Evolutionary conservation across 306 rosid genomes (phyloP).

Genomic region (Adenanthera pavonina): DNA sequence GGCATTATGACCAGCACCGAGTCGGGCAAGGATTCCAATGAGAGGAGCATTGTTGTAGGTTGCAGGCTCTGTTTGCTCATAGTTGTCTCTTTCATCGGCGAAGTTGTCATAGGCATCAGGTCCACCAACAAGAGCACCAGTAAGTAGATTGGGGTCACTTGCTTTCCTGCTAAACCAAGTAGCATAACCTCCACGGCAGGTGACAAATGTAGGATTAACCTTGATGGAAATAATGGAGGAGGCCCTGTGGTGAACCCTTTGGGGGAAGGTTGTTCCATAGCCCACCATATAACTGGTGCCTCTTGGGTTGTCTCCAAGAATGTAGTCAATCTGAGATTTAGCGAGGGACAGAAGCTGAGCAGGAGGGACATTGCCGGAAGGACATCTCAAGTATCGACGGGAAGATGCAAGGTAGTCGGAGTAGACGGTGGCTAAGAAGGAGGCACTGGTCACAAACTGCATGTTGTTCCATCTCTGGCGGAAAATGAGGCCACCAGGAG

Average conservation of each 20-base stretch:
- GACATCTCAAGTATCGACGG: slow-evolving; percentile 53
- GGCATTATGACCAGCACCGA: slow-evolving; percentile 65
- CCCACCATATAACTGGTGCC: slow-evolving; percentile 97
- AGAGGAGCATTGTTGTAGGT: slow-evolving; percentile 99
- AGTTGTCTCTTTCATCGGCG: slow-evolving; percentile 92
- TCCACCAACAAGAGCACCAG: slow-evolving; percentile 95
- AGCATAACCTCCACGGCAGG: slow-evolving; percentile 90
- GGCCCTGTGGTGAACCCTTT: slow-evolving; percentile 88
- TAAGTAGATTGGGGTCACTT: slow-evolving; percentile 82
- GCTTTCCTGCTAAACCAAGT: slow-evolving; percentile 83
- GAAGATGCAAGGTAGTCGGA: slow-evolving; percentile 85
- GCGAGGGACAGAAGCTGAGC: slow-evolving; percentile 75
- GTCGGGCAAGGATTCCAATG: slow-evolving; percentile 82
- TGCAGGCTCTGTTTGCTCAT: slow-evolving; percentile 98
- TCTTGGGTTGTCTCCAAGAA: slow-evolving; percentile 96
- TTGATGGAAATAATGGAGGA: slow-evolving; percentile 91
- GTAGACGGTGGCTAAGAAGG: slow-evolving; percentile 84
- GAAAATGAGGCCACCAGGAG: slow-evolving; percentile 92
- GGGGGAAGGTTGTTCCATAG: slow-evolving; percentile 86
- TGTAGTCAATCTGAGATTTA: slow-evolving; percentile 92
- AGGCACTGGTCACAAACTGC: slow-evolving; percentile 90
- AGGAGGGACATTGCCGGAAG: slow-evolving; percentile 68
- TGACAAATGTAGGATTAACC: slow-evolving; percentile 75
- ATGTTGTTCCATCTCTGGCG: slow-evolving; percentile 95
- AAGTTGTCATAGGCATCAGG: slow-evolving; percentile 98